Conservation (phyloP, 345 rosid species). For the Firmiana major region DNA sequence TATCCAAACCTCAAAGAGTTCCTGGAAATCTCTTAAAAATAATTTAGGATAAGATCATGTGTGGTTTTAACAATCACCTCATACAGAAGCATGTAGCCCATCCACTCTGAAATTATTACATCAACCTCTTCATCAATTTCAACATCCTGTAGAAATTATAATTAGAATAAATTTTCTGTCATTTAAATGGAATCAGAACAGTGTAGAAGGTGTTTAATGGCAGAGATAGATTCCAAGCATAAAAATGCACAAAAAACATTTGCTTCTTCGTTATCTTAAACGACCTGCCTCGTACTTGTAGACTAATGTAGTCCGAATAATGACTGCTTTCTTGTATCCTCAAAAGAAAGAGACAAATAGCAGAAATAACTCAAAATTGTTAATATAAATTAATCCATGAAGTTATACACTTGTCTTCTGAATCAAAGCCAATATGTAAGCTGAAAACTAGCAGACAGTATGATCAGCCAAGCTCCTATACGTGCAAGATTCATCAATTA, state of each 20-base stretch:
- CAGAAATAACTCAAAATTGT: neutral
- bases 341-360: neutral
- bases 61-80: slow-evolving; percentile 54
- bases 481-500: neutral
- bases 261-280: neutral
- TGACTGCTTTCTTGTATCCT: neutral
- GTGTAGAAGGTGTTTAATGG: neutral
- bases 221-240: neutral
- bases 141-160: slow-evolving; percentile 68
- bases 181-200: neutral
- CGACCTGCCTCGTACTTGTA: neutral
- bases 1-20: neutral
- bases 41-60: slow-evolving; percentile 1
- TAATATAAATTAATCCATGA: neutral
- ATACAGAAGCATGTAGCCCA: slow-evolving; percentile 98
- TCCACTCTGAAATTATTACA: slow-evolving; percentile 96
- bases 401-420: neutral
- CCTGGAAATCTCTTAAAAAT: slow-evolving; percentile 12
- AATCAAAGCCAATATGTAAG: neutral
- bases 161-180: slow-evolving; percentile 1
- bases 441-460: neutral
- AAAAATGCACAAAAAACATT: neutral
- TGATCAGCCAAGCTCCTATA: neutral
- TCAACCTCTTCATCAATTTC: slow-evolving; percentile 93
- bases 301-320: neutral